Conservation (phyloP, 2,329 filamentous ascomycete species). For the Penicillium sp. region DNA sequence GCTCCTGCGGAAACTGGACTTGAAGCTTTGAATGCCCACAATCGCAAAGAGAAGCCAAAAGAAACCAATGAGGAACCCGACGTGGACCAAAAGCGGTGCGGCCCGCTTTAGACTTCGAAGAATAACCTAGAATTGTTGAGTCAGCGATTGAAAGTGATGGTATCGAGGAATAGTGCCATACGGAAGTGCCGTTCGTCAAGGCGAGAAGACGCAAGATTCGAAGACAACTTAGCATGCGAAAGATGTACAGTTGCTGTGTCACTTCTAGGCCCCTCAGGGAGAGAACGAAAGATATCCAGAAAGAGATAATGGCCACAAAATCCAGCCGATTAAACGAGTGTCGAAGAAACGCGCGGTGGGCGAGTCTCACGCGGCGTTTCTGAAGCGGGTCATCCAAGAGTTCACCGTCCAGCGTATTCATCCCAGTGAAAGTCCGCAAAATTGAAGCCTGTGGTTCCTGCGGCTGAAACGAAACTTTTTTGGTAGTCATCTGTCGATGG, state of each 20-base stretch:
- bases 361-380: conserved; percentile 79
- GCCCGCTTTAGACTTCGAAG: conserved; percentile 93
- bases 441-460: conserved; percentile 54
- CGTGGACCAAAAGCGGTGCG: conserved; percentile 83
- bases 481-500: conserved; percentile 68
- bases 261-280: conserved; percentile 68
- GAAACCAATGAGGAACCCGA: conserved; percentile 91
- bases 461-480: conserved; percentile 46
- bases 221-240: conserved; percentile 93
- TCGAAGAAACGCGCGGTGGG: conserved; percentile 84
- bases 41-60: conserved; percentile 99
- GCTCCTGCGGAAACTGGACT: conserved; percentile 72
- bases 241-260: conserved; percentile 74
- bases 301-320: conserved; percentile 90
- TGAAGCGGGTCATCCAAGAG: conserved; percentile 64
- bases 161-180: conserved; percentile 47
- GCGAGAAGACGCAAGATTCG: conserved; percentile 88
- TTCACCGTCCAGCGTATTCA: conserved; percentile 62
- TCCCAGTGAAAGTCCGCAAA: conserved; percentile 70
- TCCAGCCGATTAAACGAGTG: conserved; percentile 96
- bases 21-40: conserved; percentile 94
- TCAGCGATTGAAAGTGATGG: conserved; percentile 3
- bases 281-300: conserved; percentile 85
- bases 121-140: conserved; percentile 65
- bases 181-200: conserved; percentile 88